Percentiles rank a stretch among this genome's conserved stretches.
Conservation (phyloP, 352 stramenopile genomes). For the Globisporangium cystogenes region DNA sequence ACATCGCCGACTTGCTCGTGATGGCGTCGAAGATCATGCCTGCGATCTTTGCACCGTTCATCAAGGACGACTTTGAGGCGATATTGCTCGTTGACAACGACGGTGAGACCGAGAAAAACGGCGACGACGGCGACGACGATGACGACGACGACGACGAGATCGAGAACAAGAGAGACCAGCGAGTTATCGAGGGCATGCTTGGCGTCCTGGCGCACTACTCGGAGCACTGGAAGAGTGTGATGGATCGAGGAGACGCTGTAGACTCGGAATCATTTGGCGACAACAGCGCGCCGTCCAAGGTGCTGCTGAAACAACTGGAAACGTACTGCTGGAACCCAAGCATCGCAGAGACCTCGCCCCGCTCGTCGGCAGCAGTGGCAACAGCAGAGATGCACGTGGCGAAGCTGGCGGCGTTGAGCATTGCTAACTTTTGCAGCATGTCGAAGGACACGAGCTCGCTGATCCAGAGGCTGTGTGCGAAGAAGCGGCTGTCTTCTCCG, state of each 20-base stretch:
- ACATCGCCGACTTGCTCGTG: slow-evolving; percentile 46
- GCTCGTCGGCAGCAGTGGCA: slow-evolving; percentile 17
- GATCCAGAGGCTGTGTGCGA: slow-evolving; percentile 44
- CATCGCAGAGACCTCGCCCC: slow-evolving; percentile 18
- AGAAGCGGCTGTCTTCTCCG: slow-evolving; percentile 30
- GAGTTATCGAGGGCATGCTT: slow-evolving; percentile 46
- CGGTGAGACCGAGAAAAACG: slow-evolving; percentile 1
- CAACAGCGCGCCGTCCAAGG: slow-evolving; percentile 21
- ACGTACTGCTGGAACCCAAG: slow-evolving; percentile 34
- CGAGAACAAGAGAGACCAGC: slow-evolving; percentile 24
- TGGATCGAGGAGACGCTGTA: slow-evolving; percentile 8
- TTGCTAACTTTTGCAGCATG: slow-evolving; percentile 43
- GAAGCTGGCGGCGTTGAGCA: slow-evolving; percentile 40
- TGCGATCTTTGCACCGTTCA: slow-evolving; percentile 43
- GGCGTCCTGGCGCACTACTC: slow-evolving; percentile 53
- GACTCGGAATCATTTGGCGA: slow-evolving; percentile 16
- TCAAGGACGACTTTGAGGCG: slow-evolving; percentile 38
- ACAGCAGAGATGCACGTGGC: slow-evolving; percentile 32
- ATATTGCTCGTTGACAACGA: slow-evolving; percentile 31
- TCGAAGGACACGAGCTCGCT: slow-evolving; percentile 29
- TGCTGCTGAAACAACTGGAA: slow-evolving; percentile 34
- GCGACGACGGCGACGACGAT: slow-evolving; percentile 16
- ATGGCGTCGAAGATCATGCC: slow-evolving; percentile 44
- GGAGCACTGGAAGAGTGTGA: slow-evolving; percentile 27
- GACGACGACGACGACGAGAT: slow-evolving; percentile 29